These are phyloP conservation scores for Wickerhamomyces rabaulensis DNA, from an alignment of 805 yeast species.

Conservation along the genomic window DNA sequence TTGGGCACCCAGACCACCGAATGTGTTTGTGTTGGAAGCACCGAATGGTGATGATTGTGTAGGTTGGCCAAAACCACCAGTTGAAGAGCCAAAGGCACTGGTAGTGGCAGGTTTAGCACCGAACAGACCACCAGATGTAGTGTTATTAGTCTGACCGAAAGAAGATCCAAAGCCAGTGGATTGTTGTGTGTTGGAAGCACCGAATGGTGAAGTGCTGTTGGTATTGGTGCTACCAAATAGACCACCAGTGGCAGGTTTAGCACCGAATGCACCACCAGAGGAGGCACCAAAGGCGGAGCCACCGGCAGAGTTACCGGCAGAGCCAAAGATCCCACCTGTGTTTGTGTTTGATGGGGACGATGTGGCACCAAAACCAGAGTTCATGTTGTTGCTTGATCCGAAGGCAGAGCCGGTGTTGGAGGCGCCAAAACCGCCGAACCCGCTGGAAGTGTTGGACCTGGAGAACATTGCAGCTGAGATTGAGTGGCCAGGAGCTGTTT, in stretches of 20 bases:
- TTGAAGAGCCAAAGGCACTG: conserved; percentile 20
- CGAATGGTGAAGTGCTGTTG: conserved; percentile 22
- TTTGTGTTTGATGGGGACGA: conserved; percentile 19
- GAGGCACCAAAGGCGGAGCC: conserved; percentile 20
- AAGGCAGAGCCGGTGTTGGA: conserved; percentile 24
- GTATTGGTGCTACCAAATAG: conserved; percentile 4
- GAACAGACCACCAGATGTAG: conserved; percentile 9
- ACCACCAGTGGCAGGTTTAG: conserved; percentile 21
- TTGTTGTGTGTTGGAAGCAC: conserved; percentile 10
- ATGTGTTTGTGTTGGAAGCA: conserved; percentile 12
- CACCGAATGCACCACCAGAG: conserved; percentile 36
- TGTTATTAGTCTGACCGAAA: conserved; percentile 8
- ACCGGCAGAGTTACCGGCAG: conserved; percentile 18
- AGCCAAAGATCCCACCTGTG: conserved; percentile 36
- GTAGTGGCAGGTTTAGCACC: conserved; percentile 7
- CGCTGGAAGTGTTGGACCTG: conserved; percentile 19
- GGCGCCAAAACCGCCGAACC: conserved; percentile 30
- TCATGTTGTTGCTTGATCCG: conserved; percentile 19
- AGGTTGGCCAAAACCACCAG: conserved; percentile 24
- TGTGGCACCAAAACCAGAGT: conserved; percentile 22
- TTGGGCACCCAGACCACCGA: conserved; percentile 13
- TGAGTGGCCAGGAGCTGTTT: background rate
- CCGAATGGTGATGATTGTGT: conserved; percentile 37
- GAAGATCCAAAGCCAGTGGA: conserved; percentile 3
- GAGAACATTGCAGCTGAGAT: conserved; percentile 21